Percentiles rank a stretch among this genome's conserved stretches.
Evolutionary conservation across 495 filamentous ascomycete species (phyloP).

Genomic region (Tetracladium setigerum): DNA sequence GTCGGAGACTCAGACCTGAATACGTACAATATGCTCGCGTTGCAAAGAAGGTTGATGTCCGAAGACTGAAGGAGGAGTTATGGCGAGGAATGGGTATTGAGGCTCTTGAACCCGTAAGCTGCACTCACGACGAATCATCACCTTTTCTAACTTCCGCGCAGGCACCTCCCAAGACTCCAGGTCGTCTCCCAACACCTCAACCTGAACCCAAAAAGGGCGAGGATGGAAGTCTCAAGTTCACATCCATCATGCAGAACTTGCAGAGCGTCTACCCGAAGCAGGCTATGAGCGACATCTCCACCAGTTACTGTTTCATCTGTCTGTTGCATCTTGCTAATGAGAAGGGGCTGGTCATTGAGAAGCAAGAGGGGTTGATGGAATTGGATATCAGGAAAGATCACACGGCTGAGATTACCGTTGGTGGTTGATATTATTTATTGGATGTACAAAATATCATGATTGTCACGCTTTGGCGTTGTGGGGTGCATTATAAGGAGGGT

Average conservation of each 20-base stretch:
- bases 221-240: constrained; percentile 66
- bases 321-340: constrained; percentile 95
- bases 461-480: not conserved
- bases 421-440: constrained; percentile 15
- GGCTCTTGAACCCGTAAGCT: constrained; percentile 32
- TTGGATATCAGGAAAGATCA: constrained; percentile 49
- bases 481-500: too few species aligned
- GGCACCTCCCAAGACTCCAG: constrained; percentile 16
- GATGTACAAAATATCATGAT: not conserved
- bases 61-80: constrained; percentile 89
- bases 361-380: constrained; percentile 48
- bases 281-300: constrained; percentile 89
- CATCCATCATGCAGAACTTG: constrained; percentile 79
- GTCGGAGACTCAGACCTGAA: constrained; percentile 73
- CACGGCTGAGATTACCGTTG: constrained; percentile 41
- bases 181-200: constrained; percentile 26
- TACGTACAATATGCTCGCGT: constrained; percentile 95
- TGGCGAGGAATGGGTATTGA: constrained; percentile 82
- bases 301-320: constrained; percentile 95
- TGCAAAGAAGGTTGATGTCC: constrained; percentile 98
- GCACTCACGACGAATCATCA: not conserved
- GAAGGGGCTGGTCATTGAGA: constrained; percentile 72
- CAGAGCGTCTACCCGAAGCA: constrained; percentile 78
- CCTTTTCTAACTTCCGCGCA: constrained; percentile 1
- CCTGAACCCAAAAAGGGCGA: constrained; percentile 14